Evolutionary conservation across 2,329 filamentous ascomycete genomes (phyloP).

Genomic region (Fusarium euwallaceae): DNA sequence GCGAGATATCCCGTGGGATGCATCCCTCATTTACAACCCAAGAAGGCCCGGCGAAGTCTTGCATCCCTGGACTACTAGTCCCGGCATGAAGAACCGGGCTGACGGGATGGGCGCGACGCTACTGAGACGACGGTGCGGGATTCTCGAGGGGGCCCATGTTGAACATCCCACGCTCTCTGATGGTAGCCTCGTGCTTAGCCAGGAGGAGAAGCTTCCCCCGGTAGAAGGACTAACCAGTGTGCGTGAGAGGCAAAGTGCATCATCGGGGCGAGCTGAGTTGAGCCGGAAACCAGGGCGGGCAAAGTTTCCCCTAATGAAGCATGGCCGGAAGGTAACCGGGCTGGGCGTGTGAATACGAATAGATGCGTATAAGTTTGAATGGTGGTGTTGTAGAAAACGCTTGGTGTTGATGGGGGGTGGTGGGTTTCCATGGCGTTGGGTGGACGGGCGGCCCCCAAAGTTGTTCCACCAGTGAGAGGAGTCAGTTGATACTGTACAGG

Average conservation of each 20-base stretch:
- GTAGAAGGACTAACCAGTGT: conserved; percentile 10
- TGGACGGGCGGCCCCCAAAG: conserved; percentile 44
- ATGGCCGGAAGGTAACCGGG: conserved; percentile 16
- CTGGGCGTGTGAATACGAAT: conserved; percentile 5
- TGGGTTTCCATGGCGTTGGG: not conserved
- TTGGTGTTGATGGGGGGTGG: conserved; percentile 27
- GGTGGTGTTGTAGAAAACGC: conserved; percentile 8
- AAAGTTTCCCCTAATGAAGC: not conserved
- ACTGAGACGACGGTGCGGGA: conserved; percentile 12
- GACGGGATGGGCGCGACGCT: conserved; percentile 27
- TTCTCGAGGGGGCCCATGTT: conserved; percentile 16
- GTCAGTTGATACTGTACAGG: conserved; percentile 3
- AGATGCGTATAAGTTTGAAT: conserved; percentile 12
- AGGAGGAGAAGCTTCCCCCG: conserved; percentile 11
- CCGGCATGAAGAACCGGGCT: conserved; percentile 25
- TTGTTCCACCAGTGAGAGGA: conserved; percentile 39
- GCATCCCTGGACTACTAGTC: conserved; percentile 4
- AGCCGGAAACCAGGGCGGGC: not conserved
- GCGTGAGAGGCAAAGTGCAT: conserved; percentile 35
- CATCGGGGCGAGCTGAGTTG: not conserved
- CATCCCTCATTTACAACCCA: conserved; percentile 13
- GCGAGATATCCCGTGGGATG: conserved; percentile 6
- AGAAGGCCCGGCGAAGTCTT: not conserved
- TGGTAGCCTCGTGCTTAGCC: conserved; percentile 2
- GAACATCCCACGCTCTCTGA: conserved; percentile 23